Percentiles rank a stretch among this genome's conserved stretches.
phyloP scores from a whole-genome alignment of 2,329 filamentous ascomycete species.

The Claviceps humidiphila region DNA sequence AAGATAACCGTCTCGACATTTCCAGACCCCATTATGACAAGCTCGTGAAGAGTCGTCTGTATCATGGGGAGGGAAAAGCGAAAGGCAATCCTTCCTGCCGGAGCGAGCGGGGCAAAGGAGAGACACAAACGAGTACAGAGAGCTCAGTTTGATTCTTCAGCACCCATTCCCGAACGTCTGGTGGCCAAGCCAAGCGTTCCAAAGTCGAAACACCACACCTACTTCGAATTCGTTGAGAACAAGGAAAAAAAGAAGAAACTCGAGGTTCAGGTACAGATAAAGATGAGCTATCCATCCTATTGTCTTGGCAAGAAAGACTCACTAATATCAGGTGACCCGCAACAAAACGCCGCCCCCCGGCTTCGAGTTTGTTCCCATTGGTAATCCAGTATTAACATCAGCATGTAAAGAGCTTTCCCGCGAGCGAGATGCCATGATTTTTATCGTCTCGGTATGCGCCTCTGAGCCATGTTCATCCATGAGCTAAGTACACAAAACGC shows the following conservation, averaged over 20 bases:
- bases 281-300: neutral
- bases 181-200: slow-evolving; percentile 26
- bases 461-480: neutral
- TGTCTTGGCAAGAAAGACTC: slow-evolving; percentile 14
- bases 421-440: slow-evolving; percentile 48
- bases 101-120: slow-evolving; percentile 22
- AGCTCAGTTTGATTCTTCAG: slow-evolving; percentile 20
- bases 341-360: slow-evolving; percentile 41
- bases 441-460: slow-evolving; percentile 46
- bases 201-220: slow-evolving; percentile 44
- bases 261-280: slow-evolving; percentile 41
- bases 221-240: slow-evolving; percentile 53
- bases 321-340: slow-evolving; percentile 35
- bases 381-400: slow-evolving; percentile 46
- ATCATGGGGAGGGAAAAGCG: slow-evolving; percentile 25
- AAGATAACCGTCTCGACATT: neutral
- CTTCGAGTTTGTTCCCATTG: slow-evolving; percentile 49
- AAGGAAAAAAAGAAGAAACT: slow-evolving; percentile 51
- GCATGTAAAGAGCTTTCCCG: slow-evolving; percentile 53
- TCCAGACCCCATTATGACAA: slow-evolving; percentile 2
- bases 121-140: slow-evolving; percentile 20
- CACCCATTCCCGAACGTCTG: slow-evolving; percentile 21
- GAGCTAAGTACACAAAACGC: neutral
- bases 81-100: slow-evolving; percentile 12
- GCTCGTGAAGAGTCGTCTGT: slow-evolving; percentile 1